These are phyloP conservation scores for Xylaria sp. DNA, from an alignment of 2,329 filamentous ascomycete species.

Conservation along the genomic window DNA sequence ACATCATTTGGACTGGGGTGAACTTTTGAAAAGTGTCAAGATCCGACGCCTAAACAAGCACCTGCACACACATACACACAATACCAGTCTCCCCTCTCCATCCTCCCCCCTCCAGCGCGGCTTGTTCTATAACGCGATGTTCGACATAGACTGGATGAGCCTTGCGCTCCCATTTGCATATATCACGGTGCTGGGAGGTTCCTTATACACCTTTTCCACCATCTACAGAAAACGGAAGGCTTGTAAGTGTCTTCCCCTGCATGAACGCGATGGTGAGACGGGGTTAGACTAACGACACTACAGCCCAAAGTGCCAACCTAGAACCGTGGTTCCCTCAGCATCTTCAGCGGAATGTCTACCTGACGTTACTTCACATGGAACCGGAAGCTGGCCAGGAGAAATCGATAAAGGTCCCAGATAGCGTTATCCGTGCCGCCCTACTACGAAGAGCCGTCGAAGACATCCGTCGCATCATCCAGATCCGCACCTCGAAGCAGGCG, in stretches of 20 bases:
- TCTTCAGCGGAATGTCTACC: constrained; percentile 90
- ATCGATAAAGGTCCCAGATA: constrained; percentile 73
- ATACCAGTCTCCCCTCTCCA: constrained; percentile 1
- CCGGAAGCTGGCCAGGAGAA: constrained; percentile 67
- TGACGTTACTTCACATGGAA: constrained; percentile 83
- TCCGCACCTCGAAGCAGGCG: constrained; percentile 86
- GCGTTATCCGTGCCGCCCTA: constrained; percentile 83
- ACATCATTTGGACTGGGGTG: constrained; percentile 11
- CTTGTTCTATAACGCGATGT: constrained; percentile 43
- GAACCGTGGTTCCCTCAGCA: constrained; percentile 94
- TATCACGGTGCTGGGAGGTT: constrained; percentile 82
- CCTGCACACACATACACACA: not conserved
- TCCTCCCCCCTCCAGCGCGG: constrained; percentile 2
- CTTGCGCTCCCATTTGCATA: constrained; percentile 88
- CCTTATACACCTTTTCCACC: constrained; percentile 87
- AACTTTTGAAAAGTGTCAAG: constrained; percentile 37
- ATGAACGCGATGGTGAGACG: constrained; percentile 2
- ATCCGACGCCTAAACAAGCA: constrained; percentile 26
- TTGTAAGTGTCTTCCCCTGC: constrained; percentile 52
- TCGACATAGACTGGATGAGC: constrained; percentile 75
- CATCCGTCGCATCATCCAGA: constrained; percentile 86
- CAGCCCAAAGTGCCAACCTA: constrained; percentile 79
- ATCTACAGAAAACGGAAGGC: constrained; percentile 93
- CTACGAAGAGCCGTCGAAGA: constrained; percentile 89
- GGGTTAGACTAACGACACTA: constrained; percentile 17